A percentile compares a stretch with the other conserved stretches of the same genome.
These are phyloP conservation scores for Eucalyptus erythrocorys DNA, from an alignment of 345 rosid genomes.

Conservation along the genomic window DNA sequence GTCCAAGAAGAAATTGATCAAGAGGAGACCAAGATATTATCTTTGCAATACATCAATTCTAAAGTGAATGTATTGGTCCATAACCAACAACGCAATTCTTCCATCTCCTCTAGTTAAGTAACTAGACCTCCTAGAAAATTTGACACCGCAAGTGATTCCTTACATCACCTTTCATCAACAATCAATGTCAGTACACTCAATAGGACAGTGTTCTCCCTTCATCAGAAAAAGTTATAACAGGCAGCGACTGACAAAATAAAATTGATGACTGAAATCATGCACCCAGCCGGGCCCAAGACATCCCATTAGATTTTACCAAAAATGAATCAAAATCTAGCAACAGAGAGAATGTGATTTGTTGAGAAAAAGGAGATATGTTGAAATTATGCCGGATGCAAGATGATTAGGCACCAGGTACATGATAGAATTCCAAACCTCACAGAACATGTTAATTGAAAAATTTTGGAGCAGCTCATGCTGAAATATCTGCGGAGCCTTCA, in stretches of 20 bases:
- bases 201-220: not conserved
- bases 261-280: not conserved
- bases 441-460: constrained; percentile 91
- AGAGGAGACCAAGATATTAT: not conserved
- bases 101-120: not conserved
- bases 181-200: not conserved
- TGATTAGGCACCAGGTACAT: not conserved
- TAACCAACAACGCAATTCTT: not conserved
- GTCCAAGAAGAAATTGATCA: not conserved
- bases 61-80: not conserved
- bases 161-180: not conserved
- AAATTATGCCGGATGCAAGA: not conserved
- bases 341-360: not conserved
- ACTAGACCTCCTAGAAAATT: not conserved
- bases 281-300: not conserved
- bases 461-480: constrained; percentile 98
- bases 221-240: not conserved
- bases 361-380: not conserved
- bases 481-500: constrained; percentile 87
- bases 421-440: constrained; percentile 53
- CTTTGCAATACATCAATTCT: not conserved
- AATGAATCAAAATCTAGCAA: not conserved
- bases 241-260: not conserved
- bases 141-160: not conserved
- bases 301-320: not conserved